Evolutionary conservation across 2,329 filamentous ascomycete genomes (phyloP).

Genomic region (Colletotrichum acutatum): DNA sequence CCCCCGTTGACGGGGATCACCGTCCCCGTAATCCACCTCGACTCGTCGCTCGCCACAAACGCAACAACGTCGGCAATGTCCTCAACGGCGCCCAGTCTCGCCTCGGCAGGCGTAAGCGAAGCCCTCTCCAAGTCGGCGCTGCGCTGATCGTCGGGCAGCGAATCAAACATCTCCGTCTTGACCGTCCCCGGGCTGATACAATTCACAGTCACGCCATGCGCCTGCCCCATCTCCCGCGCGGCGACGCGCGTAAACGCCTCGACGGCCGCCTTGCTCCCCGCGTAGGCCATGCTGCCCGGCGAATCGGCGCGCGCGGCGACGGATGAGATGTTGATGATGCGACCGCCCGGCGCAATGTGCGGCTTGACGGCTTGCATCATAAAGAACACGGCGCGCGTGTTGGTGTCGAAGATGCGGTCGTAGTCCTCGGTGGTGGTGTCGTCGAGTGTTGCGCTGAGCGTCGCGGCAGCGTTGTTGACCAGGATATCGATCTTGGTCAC

Average conservation of each 20-base stretch:
- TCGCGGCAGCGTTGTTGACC: slow-evolving; percentile 37
- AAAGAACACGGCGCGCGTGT: slow-evolving; percentile 37
- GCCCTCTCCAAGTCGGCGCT: slow-evolving; percentile 35
- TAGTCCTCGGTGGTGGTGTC: slow-evolving; percentile 35
- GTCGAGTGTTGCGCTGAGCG: slow-evolving; percentile 34
- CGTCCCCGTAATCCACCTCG: slow-evolving; percentile 36
- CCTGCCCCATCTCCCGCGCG: slow-evolving; percentile 36
- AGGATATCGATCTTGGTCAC: slow-evolving; percentile 38
- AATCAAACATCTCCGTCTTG: slow-evolving; percentile 36
- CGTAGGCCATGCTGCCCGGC: slow-evolving; percentile 36
- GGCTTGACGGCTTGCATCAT: slow-evolving; percentile 36
- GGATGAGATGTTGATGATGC: slow-evolving; percentile 39
- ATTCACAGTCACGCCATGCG: slow-evolving; percentile 36
- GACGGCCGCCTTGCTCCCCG: slow-evolving; percentile 36
- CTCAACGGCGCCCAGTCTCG: slow-evolving; percentile 35
- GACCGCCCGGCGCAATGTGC: slow-evolving; percentile 35
- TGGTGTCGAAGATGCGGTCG: slow-evolving; percentile 37
- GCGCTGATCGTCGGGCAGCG: slow-evolving; percentile 31
- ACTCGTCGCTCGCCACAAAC: slow-evolving; percentile 35
- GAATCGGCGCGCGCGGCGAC: slow-evolving; percentile 35
- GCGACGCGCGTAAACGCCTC: slow-evolving; percentile 37
- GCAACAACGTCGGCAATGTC: slow-evolving; percentile 37
- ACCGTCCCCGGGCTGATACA: slow-evolving; percentile 37
- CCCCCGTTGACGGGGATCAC: slow-evolving; percentile 37
- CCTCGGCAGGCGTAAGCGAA: slow-evolving; percentile 33